Base-by-base conservation (phyloP, 257 asterid genomes). In the Echites panduratus region DNA sequence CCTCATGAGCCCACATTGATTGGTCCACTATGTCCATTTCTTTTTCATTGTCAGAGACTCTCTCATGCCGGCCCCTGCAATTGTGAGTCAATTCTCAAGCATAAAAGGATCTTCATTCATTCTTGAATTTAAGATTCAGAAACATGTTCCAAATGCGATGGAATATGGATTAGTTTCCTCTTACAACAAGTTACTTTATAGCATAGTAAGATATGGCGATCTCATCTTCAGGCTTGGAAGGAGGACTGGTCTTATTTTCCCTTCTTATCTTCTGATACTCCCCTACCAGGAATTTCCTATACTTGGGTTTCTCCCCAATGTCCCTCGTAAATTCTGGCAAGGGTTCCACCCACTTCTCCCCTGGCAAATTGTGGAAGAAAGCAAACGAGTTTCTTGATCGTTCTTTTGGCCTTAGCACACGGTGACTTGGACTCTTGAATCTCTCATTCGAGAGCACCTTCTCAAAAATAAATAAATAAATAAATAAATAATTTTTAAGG, bases 391-490 rank as follows among this genome's bases (percentile, higher is more conserved):
- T 63, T 41, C 85, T 78, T 53, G 76, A 75, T 72, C 56, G 76
- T 49, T 76, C 84, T 67, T 79, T 52, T 1, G 69, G 72, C 38
- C 86, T 78, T 16, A 74, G 53, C 3, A 81, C 91, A 14, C 89
- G 73, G 43, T 87, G 91, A n/a, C 77, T 81, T 9, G 91, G 84
- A 50, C 91, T 85, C 79, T 81, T 81, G 57, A 81, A 74, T 56
- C 70, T 87, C 26, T 78, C 66, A 45, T 87, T 87, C 8, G 80
- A 78, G 32, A 82, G 27, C 16, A 84, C 85, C 82, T 83, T 53
- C 70, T 62, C 43, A 14, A n/a, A n/a, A n/a, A n/a, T n/a, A n/a
- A n/a, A n/a, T n/a, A n/a, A n/a, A n/a, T n/a, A n/a, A n/a, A n/a
- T n/a, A n/a, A n/a, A n/a, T n/a, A n/a, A n/a, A n/a, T n/a, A n/a